Evolutionary conservation across 208 protist species (phyloP).

Genomic region (Kentomonas sorsogonicus): DNA sequence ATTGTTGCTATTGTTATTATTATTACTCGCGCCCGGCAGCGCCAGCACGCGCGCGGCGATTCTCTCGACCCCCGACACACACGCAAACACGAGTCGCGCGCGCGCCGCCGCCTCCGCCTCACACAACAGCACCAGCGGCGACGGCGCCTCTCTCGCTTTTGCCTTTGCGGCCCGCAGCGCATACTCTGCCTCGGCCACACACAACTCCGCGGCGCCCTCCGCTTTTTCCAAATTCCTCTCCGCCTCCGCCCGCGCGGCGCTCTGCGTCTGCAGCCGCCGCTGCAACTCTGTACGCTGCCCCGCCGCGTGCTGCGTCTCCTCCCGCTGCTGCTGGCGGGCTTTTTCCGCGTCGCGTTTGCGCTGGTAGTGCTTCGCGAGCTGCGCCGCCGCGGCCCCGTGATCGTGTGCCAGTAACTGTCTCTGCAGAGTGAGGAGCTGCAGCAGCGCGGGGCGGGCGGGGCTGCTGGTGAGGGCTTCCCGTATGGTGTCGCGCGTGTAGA

Average conservation of each 20-base stretch:
- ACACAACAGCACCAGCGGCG: constrained; percentile 37
- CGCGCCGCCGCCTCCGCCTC: constrained; percentile 36
- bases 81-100: constrained; percentile 56
- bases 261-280: background rate
- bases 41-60: constrained; percentile 54
- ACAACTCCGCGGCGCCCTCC: constrained; percentile 32
- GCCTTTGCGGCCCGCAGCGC: constrained; percentile 62
- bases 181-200: constrained; percentile 76
- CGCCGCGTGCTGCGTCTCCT: constrained; percentile 27
- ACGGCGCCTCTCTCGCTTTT: constrained; percentile 35
- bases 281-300: too few species aligned
- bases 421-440: too few species aligned
- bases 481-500: too few species aligned
- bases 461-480: too few species aligned
- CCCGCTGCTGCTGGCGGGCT: constrained; percentile 21
- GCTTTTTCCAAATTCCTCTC: constrained; percentile 41
- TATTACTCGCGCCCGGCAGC: too few species aligned
- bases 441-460: too few species aligned
- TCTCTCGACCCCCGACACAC: constrained; percentile 58
- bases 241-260: constrained; percentile 7
- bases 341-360: constrained; percentile 34
- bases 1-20: too few species aligned
- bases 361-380: constrained; percentile 55
- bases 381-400: constrained; percentile 57
- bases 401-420: constrained; percentile 78